Evolutionary conservation across 2,329 filamentous ascomycete species (phyloP).

Genomic region (Exophiala mesophila): DNA sequence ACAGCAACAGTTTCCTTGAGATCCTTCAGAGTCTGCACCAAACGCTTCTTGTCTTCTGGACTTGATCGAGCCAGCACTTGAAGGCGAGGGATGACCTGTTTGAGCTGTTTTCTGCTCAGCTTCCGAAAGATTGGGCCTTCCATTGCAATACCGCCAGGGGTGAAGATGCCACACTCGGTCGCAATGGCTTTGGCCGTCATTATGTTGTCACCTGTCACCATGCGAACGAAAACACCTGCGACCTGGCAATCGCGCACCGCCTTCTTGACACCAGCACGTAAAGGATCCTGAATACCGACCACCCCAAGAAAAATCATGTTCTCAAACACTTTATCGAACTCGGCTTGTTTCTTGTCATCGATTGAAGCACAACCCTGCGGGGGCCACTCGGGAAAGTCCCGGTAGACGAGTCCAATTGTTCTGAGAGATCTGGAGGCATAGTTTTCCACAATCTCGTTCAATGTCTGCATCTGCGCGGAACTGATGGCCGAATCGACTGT

Average conservation of each 20-base stretch:
- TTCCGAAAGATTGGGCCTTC: conserved; percentile 75
- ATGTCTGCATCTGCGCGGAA: conserved; percentile 50
- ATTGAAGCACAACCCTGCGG: conserved; percentile 56
- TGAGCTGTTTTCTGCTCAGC: conserved; percentile 60
- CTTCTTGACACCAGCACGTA: conserved; percentile 68
- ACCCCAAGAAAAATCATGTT: conserved; percentile 65
- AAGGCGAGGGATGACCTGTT: conserved; percentile 62
- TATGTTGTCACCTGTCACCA: conserved; percentile 82
- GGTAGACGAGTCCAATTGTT: conserved; percentile 78
- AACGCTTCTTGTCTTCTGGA: conserved; percentile 69
- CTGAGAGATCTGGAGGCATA: conserved; percentile 77
- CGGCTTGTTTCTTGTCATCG: conserved; percentile 57
- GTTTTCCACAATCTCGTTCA: conserved; percentile 65
- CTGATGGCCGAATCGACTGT: conserved; percentile 48
- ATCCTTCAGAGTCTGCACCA: conserved; percentile 67
- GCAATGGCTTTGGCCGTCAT: conserved; percentile 75
- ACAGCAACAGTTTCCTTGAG: conserved; percentile 74
- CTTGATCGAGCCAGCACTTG: conserved; percentile 70
- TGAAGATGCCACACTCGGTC: conserved; percentile 70
- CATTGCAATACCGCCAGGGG: conserved; percentile 64
- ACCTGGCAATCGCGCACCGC: conserved; percentile 68
- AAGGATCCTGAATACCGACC: conserved; percentile 76
- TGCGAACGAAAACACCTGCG: conserved; percentile 73
- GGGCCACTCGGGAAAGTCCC: conserved; percentile 81
- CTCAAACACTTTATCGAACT: conserved; percentile 62